Conservation (phyloP, 2,329 filamentous ascomycete genomes). For the Cladosporium sp. region DNA sequence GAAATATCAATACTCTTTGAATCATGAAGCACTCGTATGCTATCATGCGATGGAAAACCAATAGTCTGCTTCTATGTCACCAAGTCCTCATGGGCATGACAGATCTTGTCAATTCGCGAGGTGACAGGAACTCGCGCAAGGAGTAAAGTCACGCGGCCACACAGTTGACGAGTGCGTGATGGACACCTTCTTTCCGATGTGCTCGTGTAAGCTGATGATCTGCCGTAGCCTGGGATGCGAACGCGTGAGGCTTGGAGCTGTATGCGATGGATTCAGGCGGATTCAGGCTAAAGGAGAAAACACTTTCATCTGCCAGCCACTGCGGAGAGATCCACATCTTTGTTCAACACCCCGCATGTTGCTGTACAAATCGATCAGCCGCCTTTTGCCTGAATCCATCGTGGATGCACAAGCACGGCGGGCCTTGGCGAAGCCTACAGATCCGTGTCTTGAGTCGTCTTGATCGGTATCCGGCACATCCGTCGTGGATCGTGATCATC, state of each 20-base stretch:
- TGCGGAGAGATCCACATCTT: conserved; percentile 1
- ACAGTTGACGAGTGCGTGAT: neutral
- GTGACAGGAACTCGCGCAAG: neutral
- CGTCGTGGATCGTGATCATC: neutral
- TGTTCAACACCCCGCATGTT: neutral
- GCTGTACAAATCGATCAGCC: conserved; percentile 2
- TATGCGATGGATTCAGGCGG: neutral
- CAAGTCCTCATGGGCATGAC: neutral
- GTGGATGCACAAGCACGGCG: neutral
- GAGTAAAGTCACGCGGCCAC: neutral
- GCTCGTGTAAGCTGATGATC: conserved; percentile 9
- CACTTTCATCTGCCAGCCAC: neutral
- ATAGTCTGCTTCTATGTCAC: neutral
- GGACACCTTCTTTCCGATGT: too few relatives aligned
- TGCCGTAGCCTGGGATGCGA: neutral
- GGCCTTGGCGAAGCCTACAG: neutral
- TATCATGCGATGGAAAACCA: neutral
- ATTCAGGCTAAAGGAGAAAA: neutral
- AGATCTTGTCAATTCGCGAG: neutral
- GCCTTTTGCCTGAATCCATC: conserved; percentile 14
- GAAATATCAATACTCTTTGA: neutral
- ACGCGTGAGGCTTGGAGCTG: neutral
- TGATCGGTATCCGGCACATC: conserved; percentile 12
- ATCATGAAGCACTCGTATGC: neutral
- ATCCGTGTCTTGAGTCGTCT: neutral